Evolutionary conservation across 345 rosid genomes (phyloP), one percentile per base, ranked within the genome.

Genomic region (Arabidopsis suecica): DNA sequence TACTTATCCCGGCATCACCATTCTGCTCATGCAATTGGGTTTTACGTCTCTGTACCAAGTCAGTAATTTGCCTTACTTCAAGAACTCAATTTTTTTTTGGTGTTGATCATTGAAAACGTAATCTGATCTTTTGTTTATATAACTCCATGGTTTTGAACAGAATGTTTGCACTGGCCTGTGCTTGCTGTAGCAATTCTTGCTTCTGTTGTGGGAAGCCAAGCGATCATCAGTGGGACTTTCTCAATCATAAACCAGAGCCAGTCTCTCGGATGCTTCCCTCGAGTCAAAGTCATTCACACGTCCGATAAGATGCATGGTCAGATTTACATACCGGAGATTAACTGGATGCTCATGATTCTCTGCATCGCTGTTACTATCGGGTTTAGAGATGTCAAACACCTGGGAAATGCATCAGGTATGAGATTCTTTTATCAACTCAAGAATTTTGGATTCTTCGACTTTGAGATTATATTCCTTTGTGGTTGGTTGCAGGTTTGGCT

Each of bases 161-260:
- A 79, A 64, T 77, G 78, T 70, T 83, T 96, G 56, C 88, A 93
- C 76, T 82, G 89, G 87, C 99, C 99, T 2, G 96, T 96, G 74
- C 91, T 96, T 13, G 22, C 82, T 53, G 59, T 96, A 32, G 99
- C 99, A 1, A 96, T 96, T 81, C 96, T 93, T 54, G 98, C 99
- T 65, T 89, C 99, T 59, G 94, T 96, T 40, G 99, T 96, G 65
- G 99, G 98, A 84, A 93, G 99, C 85, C 99, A 93, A 83, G 97
- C 99, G 9, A 96, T 96, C 73, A 96, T 96, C 62, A 96, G 98
- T 6, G 99, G 99, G 56, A 93, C 99, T 28, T 96, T 96, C 86
- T 93, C 99, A 20, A 96, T 96, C 79, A 96, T 96, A 81, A 96
- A 91, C 84, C 98, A 96, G 82, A 93, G 98, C 86, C 99, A 93